Evolutionary conservation across 176 grass and related monocot species (phyloP).

Genomic region (Triticum urartu): DNA sequence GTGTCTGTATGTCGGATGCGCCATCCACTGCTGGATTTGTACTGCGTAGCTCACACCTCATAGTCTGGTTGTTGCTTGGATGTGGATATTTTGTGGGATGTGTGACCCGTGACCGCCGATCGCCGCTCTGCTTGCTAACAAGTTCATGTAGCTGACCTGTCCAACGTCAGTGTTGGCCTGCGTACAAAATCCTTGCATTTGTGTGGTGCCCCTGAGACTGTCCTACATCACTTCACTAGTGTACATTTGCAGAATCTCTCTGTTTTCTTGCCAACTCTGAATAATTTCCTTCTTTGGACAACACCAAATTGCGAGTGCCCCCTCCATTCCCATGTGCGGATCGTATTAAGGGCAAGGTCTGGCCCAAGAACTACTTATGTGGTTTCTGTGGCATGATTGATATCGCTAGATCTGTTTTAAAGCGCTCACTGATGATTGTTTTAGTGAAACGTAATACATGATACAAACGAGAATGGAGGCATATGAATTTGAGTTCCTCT

Average conservation of each 20-base stretch:
- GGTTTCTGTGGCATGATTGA: no score
- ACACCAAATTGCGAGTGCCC: background rate
- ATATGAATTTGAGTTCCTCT: no score
- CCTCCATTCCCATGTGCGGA: background rate
- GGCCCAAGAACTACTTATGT: no score
- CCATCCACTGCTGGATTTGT: slow-evolving; percentile 20
- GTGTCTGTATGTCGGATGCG: slow-evolving; percentile 23
- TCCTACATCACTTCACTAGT: background rate
- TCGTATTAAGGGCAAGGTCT: no score
- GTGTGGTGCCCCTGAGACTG: background rate
- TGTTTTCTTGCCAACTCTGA: background rate
- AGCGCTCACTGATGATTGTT: no score
- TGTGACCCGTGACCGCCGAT: background rate
- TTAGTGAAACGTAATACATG: no score
- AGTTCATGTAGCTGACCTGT: background rate
- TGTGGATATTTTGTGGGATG: background rate
- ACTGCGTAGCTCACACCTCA: background rate
- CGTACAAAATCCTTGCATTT: background rate
- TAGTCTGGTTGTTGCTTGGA: slow-evolving; percentile 24
- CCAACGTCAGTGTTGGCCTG: background rate
- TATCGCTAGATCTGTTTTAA: no score
- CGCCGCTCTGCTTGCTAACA: background rate
- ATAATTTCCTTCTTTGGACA: background rate
- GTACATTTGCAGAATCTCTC: background rate
- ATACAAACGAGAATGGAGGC: no score